Evolutionary conservation across 768 basidiomycete genomes (phyloP).

Genomic region (Panaeolus cyanescens): DNA sequence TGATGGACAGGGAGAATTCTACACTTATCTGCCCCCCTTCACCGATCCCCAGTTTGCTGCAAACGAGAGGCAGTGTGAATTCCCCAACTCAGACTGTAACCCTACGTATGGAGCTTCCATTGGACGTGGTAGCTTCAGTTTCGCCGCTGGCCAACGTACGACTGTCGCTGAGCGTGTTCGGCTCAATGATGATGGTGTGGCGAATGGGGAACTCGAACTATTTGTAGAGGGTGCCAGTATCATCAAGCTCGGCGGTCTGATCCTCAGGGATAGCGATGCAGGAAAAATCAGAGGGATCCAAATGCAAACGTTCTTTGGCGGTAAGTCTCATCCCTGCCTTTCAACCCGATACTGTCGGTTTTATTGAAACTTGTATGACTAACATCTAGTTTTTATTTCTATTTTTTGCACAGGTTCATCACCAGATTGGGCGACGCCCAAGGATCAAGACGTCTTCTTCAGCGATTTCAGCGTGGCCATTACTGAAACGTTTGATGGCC

Average conservation of each 20-base stretch:
- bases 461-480: constrained; percentile 54
- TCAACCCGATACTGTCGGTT: background rate
- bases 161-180: constrained; percentile 73
- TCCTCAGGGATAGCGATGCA: constrained; percentile 42
- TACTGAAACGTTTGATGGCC: constrained; percentile 1
- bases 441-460: constrained; percentile 61
- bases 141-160: constrained; percentile 46
- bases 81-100: constrained; percentile 45
- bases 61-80: constrained; percentile 42
- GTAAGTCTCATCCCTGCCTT: constrained; percentile 39
- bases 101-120: constrained; percentile 65
- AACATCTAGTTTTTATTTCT: background rate
- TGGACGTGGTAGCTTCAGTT: constrained; percentile 63
- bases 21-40: constrained; percentile 63
- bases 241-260: constrained; percentile 48
- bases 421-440: constrained; percentile 57
- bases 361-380: background rate
- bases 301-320: constrained; percentile 81
- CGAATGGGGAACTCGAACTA: constrained; percentile 68
- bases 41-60: constrained; percentile 32
- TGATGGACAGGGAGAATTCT: constrained; percentile 61
- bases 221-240: constrained; percentile 64
- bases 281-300: constrained; percentile 67
- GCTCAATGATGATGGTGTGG: constrained; percentile 60
- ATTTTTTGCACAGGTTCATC: constrained; percentile 41